Evolutionary conservation across 129 eudicot genomes (phyloP).

Genomic region (Gnaphalium uliginosum): DNA sequence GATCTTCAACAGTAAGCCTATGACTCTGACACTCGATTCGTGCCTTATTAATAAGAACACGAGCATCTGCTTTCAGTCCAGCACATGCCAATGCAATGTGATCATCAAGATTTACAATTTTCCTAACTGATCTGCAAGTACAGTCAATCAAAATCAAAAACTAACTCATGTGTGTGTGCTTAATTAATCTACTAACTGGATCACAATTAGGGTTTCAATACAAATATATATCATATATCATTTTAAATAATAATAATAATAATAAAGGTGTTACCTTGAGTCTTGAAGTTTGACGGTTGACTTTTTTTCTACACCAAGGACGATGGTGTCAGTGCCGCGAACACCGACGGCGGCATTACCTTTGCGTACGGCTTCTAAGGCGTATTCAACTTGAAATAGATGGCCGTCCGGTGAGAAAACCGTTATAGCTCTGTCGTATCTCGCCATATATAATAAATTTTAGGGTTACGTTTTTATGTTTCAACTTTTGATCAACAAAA

Average conservation of each 20-base stretch:
- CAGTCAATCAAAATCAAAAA: background rate
- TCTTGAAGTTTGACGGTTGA: slow-evolving; percentile 91
- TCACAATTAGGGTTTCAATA: too few relatives aligned
- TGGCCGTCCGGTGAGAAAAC: slow-evolving; percentile 96
- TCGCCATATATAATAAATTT: slow-evolving; percentile 45
- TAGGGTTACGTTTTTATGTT: background rate
- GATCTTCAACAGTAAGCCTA: slow-evolving; percentile 86
- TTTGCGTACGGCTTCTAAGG: slow-evolving; percentile 90
- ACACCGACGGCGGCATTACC: slow-evolving; percentile 99
- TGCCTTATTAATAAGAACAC: slow-evolving; percentile 80
- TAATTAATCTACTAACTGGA: too few relatives aligned
- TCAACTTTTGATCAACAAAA: background rate
- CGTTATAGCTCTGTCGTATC: slow-evolving; percentile 93
- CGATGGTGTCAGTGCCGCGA: slow-evolving; percentile 79
- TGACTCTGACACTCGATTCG: slow-evolving; percentile 93
- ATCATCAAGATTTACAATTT: slow-evolving; percentile 78
- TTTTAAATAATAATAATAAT: too few relatives aligned
- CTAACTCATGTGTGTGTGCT: too few relatives aligned
- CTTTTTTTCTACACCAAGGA: slow-evolving; percentile 89
- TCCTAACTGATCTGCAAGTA: slow-evolving; percentile 73
- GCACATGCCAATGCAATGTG: slow-evolving; percentile 95
- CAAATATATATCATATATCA: too few relatives aligned
- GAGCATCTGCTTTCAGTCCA: slow-evolving; percentile 95
- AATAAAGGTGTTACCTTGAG: slow-evolving; percentile 56
- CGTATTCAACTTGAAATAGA: slow-evolving; percentile 90